Percentiles rank a stretch among this genome's conserved stretches.
Conservation (phyloP, 2,329 filamentous ascomycete species). For the Aspergillus arachidicola region DNA sequence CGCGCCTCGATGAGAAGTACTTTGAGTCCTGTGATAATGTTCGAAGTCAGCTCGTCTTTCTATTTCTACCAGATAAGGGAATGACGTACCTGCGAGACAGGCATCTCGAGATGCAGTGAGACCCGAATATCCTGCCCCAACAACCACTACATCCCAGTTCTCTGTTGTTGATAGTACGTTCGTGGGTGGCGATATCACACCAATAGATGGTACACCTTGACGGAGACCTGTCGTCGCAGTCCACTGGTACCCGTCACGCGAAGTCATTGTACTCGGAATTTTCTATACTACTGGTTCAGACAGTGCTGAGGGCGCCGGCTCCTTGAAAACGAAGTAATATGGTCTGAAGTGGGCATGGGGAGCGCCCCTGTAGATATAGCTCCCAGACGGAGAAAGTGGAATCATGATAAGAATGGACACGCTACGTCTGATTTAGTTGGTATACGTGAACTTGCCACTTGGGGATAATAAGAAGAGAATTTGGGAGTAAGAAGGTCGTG, state of each 20-base stretch:
- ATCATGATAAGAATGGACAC: not conserved
- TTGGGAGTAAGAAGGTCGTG: not conserved
- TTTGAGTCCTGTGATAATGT: constrained; percentile 30
- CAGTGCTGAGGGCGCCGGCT: not conserved
- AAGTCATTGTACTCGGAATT: constrained; percentile 13
- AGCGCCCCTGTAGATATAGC: not conserved
- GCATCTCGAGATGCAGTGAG: constrained; percentile 36
- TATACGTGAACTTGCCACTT: not conserved
- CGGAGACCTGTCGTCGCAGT: constrained; percentile 22
- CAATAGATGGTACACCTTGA: constrained; percentile 24
- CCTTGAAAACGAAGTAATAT: not conserved
- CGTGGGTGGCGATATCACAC: constrained; percentile 24
- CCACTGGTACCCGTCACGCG: constrained; percentile 32
- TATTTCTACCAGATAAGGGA: no score
- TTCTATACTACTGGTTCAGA: not conserved
- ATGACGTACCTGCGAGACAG: constrained; percentile 23
- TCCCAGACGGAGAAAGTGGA: not conserved
- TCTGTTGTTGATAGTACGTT: constrained; percentile 9
- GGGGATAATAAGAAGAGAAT: not conserved
- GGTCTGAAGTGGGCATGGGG: not conserved
- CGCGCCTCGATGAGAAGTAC: constrained; percentile 52
- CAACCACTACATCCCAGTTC: constrained; percentile 29
- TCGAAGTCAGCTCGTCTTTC: not conserved
- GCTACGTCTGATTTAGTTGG: not conserved
- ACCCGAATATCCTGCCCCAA: constrained; percentile 37